phyloP scores from a whole-genome alignment of 1,284 basidiomycete genomes.

The Ceratobasidium papillatum region DNA sequence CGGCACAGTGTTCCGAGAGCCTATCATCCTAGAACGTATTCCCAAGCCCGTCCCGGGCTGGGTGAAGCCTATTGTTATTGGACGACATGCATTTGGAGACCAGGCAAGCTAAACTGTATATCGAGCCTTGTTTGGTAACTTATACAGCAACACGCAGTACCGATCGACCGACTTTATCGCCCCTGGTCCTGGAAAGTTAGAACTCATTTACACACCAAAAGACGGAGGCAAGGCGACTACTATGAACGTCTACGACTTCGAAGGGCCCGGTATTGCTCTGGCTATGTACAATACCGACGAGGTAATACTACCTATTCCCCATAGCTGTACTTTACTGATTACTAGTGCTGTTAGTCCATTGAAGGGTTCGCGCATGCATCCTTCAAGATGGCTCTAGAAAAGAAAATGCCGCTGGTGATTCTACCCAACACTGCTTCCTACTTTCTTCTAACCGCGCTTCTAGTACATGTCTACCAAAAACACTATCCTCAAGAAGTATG shows the following conservation, averaged over 20 bases:
- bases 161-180: slow-evolving; percentile 90
- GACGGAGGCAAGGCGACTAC: slow-evolving; percentile 70
- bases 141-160: slow-evolving; percentile 62
- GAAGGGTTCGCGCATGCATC: slow-evolving; percentile 94
- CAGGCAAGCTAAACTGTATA: slow-evolving; percentile 63
- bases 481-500: slow-evolving; percentile 95
- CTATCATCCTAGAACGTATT: slow-evolving; percentile 91
- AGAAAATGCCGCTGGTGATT: slow-evolving; percentile 88
- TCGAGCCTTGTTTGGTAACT: neutral
- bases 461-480: slow-evolving; percentile 98
- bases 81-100: slow-evolving; percentile 97
- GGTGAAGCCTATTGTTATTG: slow-evolving; percentile 96
- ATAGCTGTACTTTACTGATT: neutral
- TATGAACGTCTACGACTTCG: slow-evolving; percentile 90
- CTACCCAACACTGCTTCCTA: neutral
- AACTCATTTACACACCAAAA: slow-evolving; percentile 84
- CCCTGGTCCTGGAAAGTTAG: slow-evolving; percentile 88
- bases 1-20: slow-evolving; percentile 98
- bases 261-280: slow-evolving; percentile 87
- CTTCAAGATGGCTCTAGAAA: slow-evolving; percentile 97
- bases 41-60: slow-evolving; percentile 96
- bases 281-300: slow-evolving; percentile 97
- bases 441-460: slow-evolving; percentile 11
- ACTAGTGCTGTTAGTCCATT: slow-evolving; percentile 69
- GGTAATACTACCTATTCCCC: slow-evolving; percentile 53